Percentiles rank a stretch among this genome's conserved stretches.
Evolutionary conservation across 1,284 basidiomycete genomes (phyloP).

Genomic region (Leccinum solheimii): DNA sequence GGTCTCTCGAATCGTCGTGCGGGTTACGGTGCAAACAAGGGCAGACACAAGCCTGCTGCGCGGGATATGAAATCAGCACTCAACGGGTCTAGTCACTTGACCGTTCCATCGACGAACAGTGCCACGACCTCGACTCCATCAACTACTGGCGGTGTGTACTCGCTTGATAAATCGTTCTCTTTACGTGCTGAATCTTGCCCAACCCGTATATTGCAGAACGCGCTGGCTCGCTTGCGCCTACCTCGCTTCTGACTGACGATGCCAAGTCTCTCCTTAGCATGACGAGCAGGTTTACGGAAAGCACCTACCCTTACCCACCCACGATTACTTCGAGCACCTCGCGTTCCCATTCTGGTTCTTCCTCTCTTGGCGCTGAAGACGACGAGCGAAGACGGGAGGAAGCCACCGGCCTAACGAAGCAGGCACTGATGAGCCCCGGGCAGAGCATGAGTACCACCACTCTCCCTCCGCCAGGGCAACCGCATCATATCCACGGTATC

Average conservation of each 20-base stretch:
- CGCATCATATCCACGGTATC: slow-evolving; percentile 1
- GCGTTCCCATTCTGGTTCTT: slow-evolving; percentile 21
- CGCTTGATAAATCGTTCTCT: neutral
- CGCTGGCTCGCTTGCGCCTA: slow-evolving; percentile 17
- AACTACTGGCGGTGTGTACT: slow-evolving; percentile 26
- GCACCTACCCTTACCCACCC: slow-evolving; percentile 31
- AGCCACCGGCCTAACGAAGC: slow-evolving; percentile 19
- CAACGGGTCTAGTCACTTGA: slow-evolving; percentile 3
- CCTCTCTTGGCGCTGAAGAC: slow-evolving; percentile 26
- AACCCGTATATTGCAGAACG: slow-evolving; percentile 16
- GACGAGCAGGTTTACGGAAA: slow-evolving; percentile 32
- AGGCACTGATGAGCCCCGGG: slow-evolving; percentile 26
- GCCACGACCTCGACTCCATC: slow-evolving; percentile 1
- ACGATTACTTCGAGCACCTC: slow-evolving; percentile 28
- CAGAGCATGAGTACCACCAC: slow-evolving; percentile 25
- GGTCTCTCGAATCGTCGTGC: slow-evolving; percentile 12
- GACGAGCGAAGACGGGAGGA: slow-evolving; percentile 28
- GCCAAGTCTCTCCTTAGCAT: slow-evolving; percentile 34
- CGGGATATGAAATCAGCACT: neutral
- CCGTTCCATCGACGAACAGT: slow-evolving; percentile 6
- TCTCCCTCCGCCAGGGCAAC: slow-evolving; percentile 19
- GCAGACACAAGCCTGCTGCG: neutral
- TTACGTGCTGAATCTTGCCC: slow-evolving; percentile 15
- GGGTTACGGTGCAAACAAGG: slow-evolving; percentile 15
- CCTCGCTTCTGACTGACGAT: slow-evolving; percentile 27